These are phyloP conservation scores for Chlorella sp. DNA, from an alignment of 139 green algal species.

Conservation along the genomic window DNA sequence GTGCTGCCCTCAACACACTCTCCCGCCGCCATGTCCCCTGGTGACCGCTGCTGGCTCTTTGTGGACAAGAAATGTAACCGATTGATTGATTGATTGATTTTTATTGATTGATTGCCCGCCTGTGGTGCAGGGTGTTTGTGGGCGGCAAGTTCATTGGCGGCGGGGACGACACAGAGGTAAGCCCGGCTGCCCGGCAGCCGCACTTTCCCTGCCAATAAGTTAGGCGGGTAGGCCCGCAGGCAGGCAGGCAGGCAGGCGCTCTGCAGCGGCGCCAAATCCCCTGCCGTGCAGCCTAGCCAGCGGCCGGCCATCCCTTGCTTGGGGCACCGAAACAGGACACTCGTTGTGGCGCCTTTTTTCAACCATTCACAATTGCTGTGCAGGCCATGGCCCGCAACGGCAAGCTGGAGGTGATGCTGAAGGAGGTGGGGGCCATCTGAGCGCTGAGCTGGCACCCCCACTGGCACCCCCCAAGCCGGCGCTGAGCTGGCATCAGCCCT, in stretches of 20 bases:
- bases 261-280: too few relatives aligned
- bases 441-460: neutral
- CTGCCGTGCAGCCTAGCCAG: neutral
- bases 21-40: too few relatives aligned
- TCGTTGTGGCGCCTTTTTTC: too few relatives aligned
- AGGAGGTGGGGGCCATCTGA: slow-evolving; percentile 34
- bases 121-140: neutral
- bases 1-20: too few relatives aligned
- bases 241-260: neutral
- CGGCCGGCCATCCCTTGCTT: neutral
- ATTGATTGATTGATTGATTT: too few relatives aligned
- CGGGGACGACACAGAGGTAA: slow-evolving; percentile 52
- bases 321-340: too few relatives aligned
- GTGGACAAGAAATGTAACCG: too few relatives aligned
- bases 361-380: too few relatives aligned
- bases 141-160: slow-evolving; percentile 44
- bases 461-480: neutral
- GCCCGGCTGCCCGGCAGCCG: neutral
- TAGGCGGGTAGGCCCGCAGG: neutral
- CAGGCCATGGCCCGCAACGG: slow-evolving; percentile 40
- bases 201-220: too few relatives aligned
- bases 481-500: neutral
- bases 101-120: too few relatives aligned
- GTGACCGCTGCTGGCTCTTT: too few relatives aligned
- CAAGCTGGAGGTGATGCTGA: slow-evolving; percentile 48